Evolutionary conservation across 2,329 filamentous ascomycete species (phyloP).

Genomic region (Tolypocladium paradoxum): DNA sequence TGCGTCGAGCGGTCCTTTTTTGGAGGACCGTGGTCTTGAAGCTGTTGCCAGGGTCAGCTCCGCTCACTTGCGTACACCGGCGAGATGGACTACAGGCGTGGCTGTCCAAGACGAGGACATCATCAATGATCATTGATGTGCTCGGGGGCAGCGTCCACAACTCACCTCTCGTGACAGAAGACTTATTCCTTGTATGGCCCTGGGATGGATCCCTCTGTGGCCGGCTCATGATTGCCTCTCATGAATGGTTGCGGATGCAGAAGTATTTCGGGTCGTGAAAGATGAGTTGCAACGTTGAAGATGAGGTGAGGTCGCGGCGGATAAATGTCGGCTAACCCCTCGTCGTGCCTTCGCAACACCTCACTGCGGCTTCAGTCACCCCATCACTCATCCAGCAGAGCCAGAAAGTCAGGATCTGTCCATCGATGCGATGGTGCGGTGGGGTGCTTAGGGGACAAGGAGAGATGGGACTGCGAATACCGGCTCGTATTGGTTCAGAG

Average conservation of each 20-base stretch:
- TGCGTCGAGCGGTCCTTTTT: conserved; percentile 5
- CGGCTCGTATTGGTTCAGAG: too few species aligned
- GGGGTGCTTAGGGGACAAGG: background rate
- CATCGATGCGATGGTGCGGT: background rate
- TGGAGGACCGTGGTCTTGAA: conserved; percentile 7
- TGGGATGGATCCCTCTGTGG: background rate
- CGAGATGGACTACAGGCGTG: background rate
- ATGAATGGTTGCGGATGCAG: background rate
- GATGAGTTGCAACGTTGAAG: background rate
- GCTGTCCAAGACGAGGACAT: background rate
- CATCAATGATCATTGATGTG: background rate
- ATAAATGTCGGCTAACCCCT: background rate
- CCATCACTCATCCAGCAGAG: background rate
- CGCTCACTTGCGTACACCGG: background rate
- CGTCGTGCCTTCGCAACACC: background rate
- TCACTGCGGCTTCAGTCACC: background rate
- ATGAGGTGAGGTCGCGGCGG: background rate
- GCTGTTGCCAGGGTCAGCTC: conserved; percentile 1
- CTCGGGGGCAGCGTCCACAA: background rate
- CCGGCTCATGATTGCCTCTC: conserved; percentile 1
- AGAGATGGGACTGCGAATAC: too few species aligned
- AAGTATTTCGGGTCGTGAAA: background rate
- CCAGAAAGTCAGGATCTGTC: too few species aligned
- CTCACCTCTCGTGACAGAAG: conserved; percentile 5
- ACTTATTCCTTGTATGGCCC: conserved; percentile 4